Conservation (phyloP, 2,329 filamentous ascomycete genomes). For the Penicillium psychrosexuale region DNA sequence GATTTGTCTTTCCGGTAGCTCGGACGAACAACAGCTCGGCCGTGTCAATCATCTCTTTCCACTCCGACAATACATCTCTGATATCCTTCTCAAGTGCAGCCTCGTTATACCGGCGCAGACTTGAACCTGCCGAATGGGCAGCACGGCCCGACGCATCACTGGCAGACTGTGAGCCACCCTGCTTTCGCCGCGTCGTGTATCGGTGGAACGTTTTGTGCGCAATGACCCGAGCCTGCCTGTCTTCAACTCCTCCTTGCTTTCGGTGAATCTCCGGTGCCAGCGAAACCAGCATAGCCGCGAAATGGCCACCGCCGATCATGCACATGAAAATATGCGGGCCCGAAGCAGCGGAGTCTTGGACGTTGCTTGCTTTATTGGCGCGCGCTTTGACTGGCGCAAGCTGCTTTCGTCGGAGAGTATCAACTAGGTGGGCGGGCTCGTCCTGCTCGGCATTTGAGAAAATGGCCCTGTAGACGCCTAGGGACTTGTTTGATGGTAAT, state of each 20-base stretch:
- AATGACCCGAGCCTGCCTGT: constrained; percentile 80
- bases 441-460: constrained; percentile 71
- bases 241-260: constrained; percentile 66
- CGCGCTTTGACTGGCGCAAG: constrained; percentile 58
- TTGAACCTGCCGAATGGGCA: constrained; percentile 89
- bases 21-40: constrained; percentile 84
- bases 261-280: constrained; percentile 76
- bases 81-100: constrained; percentile 86
- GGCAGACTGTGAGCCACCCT: constrained; percentile 90
- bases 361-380: constrained; percentile 36
- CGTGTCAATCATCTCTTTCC: constrained; percentile 80
- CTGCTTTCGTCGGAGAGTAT: constrained; percentile 73
- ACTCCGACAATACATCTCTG: constrained; percentile 72
- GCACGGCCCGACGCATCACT: constrained; percentile 92
- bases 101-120: constrained; percentile 89
- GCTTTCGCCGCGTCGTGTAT: constrained; percentile 93
- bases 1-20: constrained; percentile 81
- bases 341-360: constrained; percentile 45
- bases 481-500: constrained; percentile 72
- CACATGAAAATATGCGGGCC: constrained; percentile 90
- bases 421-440: constrained; percentile 59
- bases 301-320: constrained; percentile 98
- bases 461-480: constrained; percentile 81
- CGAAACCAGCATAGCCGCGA: constrained; percentile 93
- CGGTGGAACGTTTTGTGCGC: constrained; percentile 98